A percentile compares a stretch with the other conserved stretches of the same genome.
Conservation (phyloP, 306 rosid species). For the Begonia fuchsioides region DNA sequence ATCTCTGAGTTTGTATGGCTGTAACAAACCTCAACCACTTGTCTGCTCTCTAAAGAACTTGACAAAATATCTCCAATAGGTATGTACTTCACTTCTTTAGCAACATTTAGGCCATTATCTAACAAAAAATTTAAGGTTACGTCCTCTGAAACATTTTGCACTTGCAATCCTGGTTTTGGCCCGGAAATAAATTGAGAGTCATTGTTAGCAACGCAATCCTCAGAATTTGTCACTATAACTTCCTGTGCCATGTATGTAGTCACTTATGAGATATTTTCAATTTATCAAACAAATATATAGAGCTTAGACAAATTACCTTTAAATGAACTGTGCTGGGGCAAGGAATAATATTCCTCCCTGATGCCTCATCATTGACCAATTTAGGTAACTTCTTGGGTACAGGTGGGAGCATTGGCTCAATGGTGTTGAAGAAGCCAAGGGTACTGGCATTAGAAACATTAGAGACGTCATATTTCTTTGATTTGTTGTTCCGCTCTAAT, state of each 20-base stretch:
- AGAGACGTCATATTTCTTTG: constrained; percentile 19
- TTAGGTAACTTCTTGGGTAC: constrained; percentile 15
- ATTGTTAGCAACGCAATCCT: constrained; percentile 2
- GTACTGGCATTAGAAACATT: constrained; percentile 24
- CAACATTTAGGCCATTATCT: neutral
- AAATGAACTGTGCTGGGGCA: constrained; percentile 4
- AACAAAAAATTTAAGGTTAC: neutral
- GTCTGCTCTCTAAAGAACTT: neutral
- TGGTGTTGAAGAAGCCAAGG: constrained; percentile 17
- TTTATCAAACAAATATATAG: constrained; percentile 7
- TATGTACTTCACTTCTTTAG: constrained; percentile 6
- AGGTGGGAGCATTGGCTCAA: constrained; percentile 18
- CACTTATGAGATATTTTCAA: constrained; percentile 16
- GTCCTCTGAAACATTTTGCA: constrained; percentile 1
- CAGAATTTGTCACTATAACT: constrained; percentile 9
- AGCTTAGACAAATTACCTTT: neutral
- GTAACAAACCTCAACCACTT: constrained; percentile 7
- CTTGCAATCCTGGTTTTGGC: constrained; percentile 3
- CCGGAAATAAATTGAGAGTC: constrained; percentile 3
- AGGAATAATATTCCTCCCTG: constrained; percentile 10
- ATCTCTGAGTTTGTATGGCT: constrained; percentile 6
- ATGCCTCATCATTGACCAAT: constrained; percentile 12
- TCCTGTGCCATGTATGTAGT: constrained; percentile 7
- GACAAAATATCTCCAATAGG: neutral
- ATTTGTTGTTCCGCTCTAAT: constrained; percentile 23